Evolutionary conservation across 768 basidiomycete genomes (phyloP), one percentile per base, ranked within the genome.

Genomic region (Hebeloma cylindrosporum): DNA sequence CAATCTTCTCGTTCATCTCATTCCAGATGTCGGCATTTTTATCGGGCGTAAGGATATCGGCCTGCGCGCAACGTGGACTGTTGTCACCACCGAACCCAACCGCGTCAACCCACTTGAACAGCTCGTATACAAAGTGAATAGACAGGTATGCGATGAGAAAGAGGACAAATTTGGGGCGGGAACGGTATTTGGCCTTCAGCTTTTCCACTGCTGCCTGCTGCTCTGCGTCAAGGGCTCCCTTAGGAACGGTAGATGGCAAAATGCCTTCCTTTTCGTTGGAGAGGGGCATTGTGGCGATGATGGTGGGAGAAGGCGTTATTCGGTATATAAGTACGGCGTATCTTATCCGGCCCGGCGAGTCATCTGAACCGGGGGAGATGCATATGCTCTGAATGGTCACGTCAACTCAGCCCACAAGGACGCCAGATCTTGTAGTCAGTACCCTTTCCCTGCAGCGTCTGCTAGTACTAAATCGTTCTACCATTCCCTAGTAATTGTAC

Each of bases 11-110:
- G 39, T 60, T 62, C 39, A 73, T 5, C 10, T 50, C 51, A 6
- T 53, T 48, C 72, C 73, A 74, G 4, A 72, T 27, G 7, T 58
- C 63, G 51, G 63, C 64, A 44, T 75, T 65, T 41, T 62, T 68
- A 6, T 61, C 44, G 1, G 79, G 79, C 1, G 60, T 53, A 7
- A 74, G 62, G 18, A 63, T 60, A 43, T 69, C 66, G 9, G 54
- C 60, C 49, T 75, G 73, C 10, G 60, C 58, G 47, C 74, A 73
- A 25, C 29, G 34, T n/a, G 45, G 40, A 7, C 27, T 30, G 28
- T 34, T 25, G 6, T 30, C 11, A 2, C 14, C 45, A 20, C 32
- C 27, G 13, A 22, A 27, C 10, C 30, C 28, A 13, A 43, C 32
- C 40, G 21, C 21, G 20, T 42, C 14, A n/a, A n/a, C n/a, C n/a